Evolutionary conservation across 345 rosid species (phyloP), one percentile per base, ranked within the genome.

Genomic region (Citrus hindsii): DNA sequence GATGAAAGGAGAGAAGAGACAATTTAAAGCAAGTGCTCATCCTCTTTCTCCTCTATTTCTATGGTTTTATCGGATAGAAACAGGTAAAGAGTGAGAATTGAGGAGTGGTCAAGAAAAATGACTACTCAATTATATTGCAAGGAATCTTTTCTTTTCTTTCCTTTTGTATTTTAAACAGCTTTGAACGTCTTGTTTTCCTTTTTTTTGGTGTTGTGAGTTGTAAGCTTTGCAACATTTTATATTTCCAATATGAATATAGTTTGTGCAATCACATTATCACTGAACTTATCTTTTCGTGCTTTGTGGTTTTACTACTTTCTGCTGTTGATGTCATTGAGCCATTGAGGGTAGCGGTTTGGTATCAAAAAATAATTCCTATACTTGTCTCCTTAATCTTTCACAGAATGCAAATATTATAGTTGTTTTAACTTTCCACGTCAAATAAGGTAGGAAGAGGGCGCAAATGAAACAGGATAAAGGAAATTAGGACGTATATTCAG

Each of bases 1-100:
- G 89, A 82, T 14, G 94, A 88, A 90, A 90, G 88, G 91, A 85
- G 94, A 37, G 97, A 92, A 89, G 94, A 88, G 97, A 92, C 92
- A 27, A 40, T 80, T 7, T 48, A 75, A 76, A 78, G 72, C 38
- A 67, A 83, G 95, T 91, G 98, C 97, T 96, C 98, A 94, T 96
- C 99, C 99, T 92, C 98, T 96, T 90, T 91, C 92, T 83, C 91
- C 91, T 86, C 91, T 81, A 69, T 81, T 75, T 85, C 76, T 79
- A 59, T 76, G 68, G 82, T 82, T 84, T 79, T 66, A 71, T 76
- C 77, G 67, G 75, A 83, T 77, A 79, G 84, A 86, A 75, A 81
- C 33, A 68, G 27, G 70, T 24, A 42, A 81, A 74, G 73, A 77
- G 64, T 81, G 85, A 70, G 33, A 68, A 53, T 77, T 76, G 86